Conservation (phyloP, 495 filamentous ascomycete species). For the Podospora pseudopauciseta region DNA sequence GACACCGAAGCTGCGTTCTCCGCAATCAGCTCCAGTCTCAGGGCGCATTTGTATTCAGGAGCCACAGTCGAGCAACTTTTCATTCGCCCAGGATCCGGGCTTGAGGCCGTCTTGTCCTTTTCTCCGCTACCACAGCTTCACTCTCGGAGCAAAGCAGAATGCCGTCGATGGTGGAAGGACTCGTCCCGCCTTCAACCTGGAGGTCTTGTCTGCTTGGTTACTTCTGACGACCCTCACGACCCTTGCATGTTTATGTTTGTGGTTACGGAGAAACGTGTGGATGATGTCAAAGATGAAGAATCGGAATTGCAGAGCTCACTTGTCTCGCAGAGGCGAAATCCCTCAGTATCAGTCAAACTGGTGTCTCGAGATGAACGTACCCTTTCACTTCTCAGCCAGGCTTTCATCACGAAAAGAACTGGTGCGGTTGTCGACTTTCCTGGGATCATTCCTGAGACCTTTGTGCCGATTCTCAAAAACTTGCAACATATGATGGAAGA, state of each 20-base stretch:
- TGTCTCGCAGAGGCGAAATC: constrained; percentile 11
- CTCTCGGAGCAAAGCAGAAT: constrained; percentile 31
- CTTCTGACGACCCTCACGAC: constrained; percentile 28
- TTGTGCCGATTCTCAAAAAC: constrained; percentile 33
- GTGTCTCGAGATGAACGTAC: not conserved
- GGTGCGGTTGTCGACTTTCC: constrained; percentile 30
- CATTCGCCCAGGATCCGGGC: constrained; percentile 46
- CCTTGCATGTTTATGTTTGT: constrained; percentile 50
- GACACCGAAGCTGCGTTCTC: not conserved
- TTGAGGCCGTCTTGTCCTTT: constrained; percentile 52
- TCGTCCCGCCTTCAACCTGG: constrained; percentile 56
- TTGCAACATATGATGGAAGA: constrained; percentile 31
- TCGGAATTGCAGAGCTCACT: constrained; percentile 10
- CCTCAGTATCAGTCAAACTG: constrained; percentile 2
- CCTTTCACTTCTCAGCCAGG: not conserved
- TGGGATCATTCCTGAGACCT: constrained; percentile 30
- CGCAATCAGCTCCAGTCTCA: constrained; percentile 18
- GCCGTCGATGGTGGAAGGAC: constrained; percentile 57
- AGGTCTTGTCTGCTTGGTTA: constrained; percentile 56
- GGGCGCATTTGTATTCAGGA: constrained; percentile 39
- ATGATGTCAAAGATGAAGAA: not conserved
- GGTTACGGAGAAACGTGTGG: constrained; percentile 40
- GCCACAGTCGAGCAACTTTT: constrained; percentile 32
- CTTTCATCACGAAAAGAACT: constrained; percentile 10
- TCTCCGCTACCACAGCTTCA: constrained; percentile 42